These are phyloP conservation scores for Rosa hybrid DNA, from an alignment of 331 rosid genomes.

Conservation along the genomic window DNA sequence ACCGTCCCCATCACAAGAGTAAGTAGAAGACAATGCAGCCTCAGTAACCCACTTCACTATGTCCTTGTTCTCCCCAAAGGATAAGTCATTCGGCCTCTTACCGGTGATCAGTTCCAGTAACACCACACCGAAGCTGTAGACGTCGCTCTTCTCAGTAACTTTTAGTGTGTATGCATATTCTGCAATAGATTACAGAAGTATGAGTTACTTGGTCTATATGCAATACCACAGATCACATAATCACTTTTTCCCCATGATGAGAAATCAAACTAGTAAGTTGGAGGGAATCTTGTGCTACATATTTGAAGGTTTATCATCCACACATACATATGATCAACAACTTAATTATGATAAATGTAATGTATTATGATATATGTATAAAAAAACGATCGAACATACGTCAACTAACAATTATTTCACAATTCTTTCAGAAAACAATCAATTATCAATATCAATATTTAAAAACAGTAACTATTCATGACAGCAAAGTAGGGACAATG, in stretches of 20 bases:
- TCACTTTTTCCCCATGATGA: background rate
- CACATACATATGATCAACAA: background rate
- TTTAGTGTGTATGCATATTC: constrained; percentile 74
- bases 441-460: background rate
- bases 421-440: background rate
- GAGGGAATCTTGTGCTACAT: background rate
- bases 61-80: constrained; percentile 72
- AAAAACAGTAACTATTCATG: background rate
- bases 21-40: constrained; percentile 30
- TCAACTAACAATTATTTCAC: too few relatives aligned
- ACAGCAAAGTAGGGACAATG: too few relatives aligned
- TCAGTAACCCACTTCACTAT: constrained; percentile 76
- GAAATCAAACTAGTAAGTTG: background rate
- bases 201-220: background rate
- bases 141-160: constrained; percentile 80
- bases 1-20: constrained; percentile 15
- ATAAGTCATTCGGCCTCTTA: constrained; percentile 70
- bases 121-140: constrained; percentile 81
- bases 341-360: background rate
- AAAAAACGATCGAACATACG: background rate
- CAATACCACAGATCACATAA: background rate
- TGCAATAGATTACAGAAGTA: constrained; percentile 1
- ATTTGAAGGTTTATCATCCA: too few relatives aligned
- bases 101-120: constrained; percentile 70
- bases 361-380: background rate